Percentiles rank a stretch among this genome's conserved stretches.
These are phyloP conservation scores for Pistacia vera DNA, from an alignment of 345 rosid species.

Conservation along the genomic window DNA sequence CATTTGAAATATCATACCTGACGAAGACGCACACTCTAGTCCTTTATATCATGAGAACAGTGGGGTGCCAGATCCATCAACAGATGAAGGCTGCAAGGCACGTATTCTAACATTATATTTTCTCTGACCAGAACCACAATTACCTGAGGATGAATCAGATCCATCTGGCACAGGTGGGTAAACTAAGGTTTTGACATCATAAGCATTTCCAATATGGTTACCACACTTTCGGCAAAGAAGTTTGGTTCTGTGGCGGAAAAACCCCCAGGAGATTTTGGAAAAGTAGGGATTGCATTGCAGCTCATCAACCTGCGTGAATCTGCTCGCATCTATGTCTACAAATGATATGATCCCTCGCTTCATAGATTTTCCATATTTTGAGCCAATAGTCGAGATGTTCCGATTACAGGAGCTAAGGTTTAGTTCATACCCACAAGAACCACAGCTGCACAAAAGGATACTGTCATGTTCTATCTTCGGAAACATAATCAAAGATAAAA, in stretches of 20 bases:
- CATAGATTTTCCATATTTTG: conserved; percentile 90
- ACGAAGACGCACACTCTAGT: neutral
- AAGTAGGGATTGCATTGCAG: conserved; percentile 82
- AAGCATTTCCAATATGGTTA: conserved; percentile 71
- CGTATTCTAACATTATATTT: conserved; percentile 82
- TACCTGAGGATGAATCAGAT: conserved; percentile 45
- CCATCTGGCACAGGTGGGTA: conserved; percentile 50
- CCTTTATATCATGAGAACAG: conserved; percentile 30
- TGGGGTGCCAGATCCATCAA: conserved; percentile 41
- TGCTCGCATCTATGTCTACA: conserved; percentile 72
- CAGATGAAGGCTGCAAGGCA: conserved; percentile 80
- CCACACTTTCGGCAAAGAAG: conserved; percentile 94
- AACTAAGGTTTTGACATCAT: conserved; percentile 46
- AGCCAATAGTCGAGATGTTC: conserved; percentile 78
- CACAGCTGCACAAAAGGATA: conserved; percentile 69
- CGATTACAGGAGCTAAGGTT: conserved; percentile 89
- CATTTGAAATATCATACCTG: conserved; percentile 5
- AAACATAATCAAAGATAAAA: neutral
- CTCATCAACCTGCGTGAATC: conserved; percentile 85
- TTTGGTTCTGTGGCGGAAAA: conserved; percentile 74
- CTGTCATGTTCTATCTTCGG: conserved; percentile 7
- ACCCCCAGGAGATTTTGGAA: conserved; percentile 60
- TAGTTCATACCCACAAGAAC: conserved; percentile 88
- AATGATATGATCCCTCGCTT: conserved; percentile 91
- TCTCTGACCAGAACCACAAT: conserved; percentile 33